These are phyloP conservation scores for Botrytis aclada DNA, from an alignment of 2,329 filamentous ascomycete genomes.

Conservation along the genomic window DNA sequence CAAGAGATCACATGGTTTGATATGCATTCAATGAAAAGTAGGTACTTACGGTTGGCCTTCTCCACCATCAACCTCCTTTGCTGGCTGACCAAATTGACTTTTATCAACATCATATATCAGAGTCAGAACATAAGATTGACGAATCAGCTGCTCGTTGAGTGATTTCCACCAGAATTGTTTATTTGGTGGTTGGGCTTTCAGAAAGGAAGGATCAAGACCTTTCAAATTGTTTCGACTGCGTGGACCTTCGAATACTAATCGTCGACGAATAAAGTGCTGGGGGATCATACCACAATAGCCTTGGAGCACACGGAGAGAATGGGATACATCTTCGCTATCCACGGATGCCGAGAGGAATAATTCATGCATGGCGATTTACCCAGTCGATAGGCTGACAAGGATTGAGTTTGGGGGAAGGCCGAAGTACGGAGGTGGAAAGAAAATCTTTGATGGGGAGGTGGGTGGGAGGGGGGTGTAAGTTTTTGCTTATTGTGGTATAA, in stretches of 20 bases:
- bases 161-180: slow-evolving; percentile 46
- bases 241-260: slow-evolving; percentile 52
- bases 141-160: slow-evolving; percentile 51
- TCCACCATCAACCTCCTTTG: slow-evolving; percentile 26
- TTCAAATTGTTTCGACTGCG: slow-evolving; percentile 37
- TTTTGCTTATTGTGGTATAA: slow-evolving; percentile 4
- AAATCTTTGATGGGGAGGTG: background rate
- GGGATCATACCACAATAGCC: slow-evolving; percentile 57
- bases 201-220: slow-evolving; percentile 28
- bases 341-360: slow-evolving; percentile 56
- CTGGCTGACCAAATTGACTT: slow-evolving; percentile 46
- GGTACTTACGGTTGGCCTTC: slow-evolving; percentile 23
- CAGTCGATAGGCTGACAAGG: background rate
- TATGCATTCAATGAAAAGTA: background rate
- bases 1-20: background rate
- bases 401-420: slow-evolving; percentile 8
- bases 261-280: slow-evolving; percentile 48
- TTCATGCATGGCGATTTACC: slow-evolving; percentile 51
- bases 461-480: background rate
- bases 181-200: slow-evolving; percentile 25
- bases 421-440: slow-evolving; percentile 7
- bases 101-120: slow-evolving; percentile 52
- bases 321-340: slow-evolving; percentile 47
- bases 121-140: slow-evolving; percentile 57
- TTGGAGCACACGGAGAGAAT: slow-evolving; percentile 51